Evolutionary conservation across 75 land plant genomes (phyloP), one percentile per base, ranked within the genome.

Genomic region (Pinus taeda): DNA sequence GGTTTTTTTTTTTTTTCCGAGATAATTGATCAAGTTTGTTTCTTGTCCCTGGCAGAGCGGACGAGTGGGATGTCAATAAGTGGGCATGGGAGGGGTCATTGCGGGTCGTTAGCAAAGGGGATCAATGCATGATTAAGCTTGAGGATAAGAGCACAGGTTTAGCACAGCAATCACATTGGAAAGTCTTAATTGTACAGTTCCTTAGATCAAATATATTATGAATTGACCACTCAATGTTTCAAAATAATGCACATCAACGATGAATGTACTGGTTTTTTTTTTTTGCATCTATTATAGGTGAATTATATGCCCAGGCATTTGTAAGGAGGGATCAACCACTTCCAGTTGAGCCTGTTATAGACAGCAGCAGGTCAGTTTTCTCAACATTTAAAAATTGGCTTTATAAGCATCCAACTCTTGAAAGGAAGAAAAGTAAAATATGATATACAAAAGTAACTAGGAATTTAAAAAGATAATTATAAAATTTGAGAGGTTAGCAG

Each of bases 21-120:
- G 36, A 12, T 49, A 33, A 49, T 57, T 66, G 71, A 45, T 42
- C 33, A 57, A 42, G 42, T 42, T 69, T 59, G 53, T 39, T 9
- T 56, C 29, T 71, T 74, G 81, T 64, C 59, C 59, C 78, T 77
- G 60, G 74, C 74, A 97, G 99, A 85, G 99, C 99, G 71, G 99
- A 97, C 88, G 99, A 97, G 69, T 97, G 99, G 99, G 78, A 97
- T 91, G 94, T 97, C 42, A 97, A 95, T 80, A 92, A 97, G 77
- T 97, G 99, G 99, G 89, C 79, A 21, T 97, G 99, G 99, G 98
- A 97, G 73, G 99, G 99, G 12, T 73, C 78, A 61, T 75, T 97
- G 76, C 91, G 91, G 76, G 95, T 97, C 26, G 74, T 92, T 57
- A 89, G 98, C 85, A 97, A 91, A 77, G 98, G 99, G 57, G 99